Evolutionary conservation across 1,139 yeast genomes (phyloP).

Genomic region (Scheffersomyces illinoinensis): DNA sequence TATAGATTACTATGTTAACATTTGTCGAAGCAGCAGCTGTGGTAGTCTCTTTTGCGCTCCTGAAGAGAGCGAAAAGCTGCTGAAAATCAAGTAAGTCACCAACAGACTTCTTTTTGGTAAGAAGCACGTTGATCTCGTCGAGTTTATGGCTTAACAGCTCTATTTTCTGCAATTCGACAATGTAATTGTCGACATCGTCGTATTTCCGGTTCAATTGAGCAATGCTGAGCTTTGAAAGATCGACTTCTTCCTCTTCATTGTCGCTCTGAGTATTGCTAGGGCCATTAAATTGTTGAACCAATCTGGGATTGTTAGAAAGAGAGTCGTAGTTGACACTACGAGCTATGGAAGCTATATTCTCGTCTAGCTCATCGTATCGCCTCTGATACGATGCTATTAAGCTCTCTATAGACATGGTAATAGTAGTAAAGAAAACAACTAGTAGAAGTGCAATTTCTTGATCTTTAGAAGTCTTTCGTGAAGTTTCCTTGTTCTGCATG

Average conservation of each 20-base stretch:
- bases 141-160: slow-evolving; percentile 3
- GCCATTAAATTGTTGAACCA: not conserved
- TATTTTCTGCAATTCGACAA: slow-evolving; percentile 6
- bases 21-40: not conserved
- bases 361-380: not conserved
- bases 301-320: not conserved
- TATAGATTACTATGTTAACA: slow-evolving; percentile 4
- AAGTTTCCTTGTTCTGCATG: too few relatives aligned
- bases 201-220: slow-evolving; percentile 10
- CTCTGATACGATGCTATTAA: not conserved
- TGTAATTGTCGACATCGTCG: slow-evolving; percentile 6
- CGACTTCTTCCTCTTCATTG: not conserved
- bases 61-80: slow-evolving; percentile 11
- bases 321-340: not conserved
- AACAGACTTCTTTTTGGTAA: slow-evolving; percentile 10
- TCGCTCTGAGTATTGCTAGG: not conserved
- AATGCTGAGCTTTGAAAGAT: not conserved
- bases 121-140: slow-evolving; percentile 8
- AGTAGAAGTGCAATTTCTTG: not conserved
- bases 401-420: not conserved
- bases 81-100: slow-evolving; percentile 16
- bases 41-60: slow-evolving; percentile 2
- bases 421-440: not conserved
- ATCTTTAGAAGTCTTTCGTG: not conserved
- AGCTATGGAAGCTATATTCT: not conserved